Evolutionary conservation across 805 yeast species (phyloP).

Genomic region (Lipomyces starkeyi): DNA sequence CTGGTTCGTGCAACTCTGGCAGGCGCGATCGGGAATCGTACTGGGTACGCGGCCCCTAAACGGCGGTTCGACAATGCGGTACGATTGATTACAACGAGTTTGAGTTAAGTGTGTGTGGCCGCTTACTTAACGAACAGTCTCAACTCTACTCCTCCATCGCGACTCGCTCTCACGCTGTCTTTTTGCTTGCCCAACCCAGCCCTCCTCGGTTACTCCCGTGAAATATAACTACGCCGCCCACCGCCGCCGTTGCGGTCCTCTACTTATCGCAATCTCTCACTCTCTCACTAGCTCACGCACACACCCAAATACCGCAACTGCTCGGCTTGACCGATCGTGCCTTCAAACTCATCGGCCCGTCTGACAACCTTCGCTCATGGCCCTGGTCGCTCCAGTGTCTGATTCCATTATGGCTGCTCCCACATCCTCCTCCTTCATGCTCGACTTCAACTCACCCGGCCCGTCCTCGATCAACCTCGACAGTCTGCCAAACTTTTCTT

Average conservation of each 20-base stretch:
- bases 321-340: neutral
- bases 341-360: neutral
- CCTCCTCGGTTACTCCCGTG: neutral
- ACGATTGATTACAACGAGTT: neutral
- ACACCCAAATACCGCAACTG: neutral
- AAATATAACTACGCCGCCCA: neutral
- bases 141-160: neutral
- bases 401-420: neutral
- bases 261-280: neutral
- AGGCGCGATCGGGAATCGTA: neutral
- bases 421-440: constrained; percentile 4
- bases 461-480: neutral
- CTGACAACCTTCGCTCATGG: neutral
- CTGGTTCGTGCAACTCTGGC: neutral
- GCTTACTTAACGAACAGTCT: neutral
- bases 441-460: constrained; percentile 1
- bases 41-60: neutral
- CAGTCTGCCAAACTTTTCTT: neutral
- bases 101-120: too few relatives aligned
- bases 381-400: constrained; percentile 2
- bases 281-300: neutral
- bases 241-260: neutral
- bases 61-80: neutral
- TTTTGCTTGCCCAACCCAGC: neutral
- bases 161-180: neutral